Evolutionary conservation across 257 asterid species (phyloP), one percentile per base, ranked within the genome.

Genomic region (Solanum sparsipilum): DNA sequence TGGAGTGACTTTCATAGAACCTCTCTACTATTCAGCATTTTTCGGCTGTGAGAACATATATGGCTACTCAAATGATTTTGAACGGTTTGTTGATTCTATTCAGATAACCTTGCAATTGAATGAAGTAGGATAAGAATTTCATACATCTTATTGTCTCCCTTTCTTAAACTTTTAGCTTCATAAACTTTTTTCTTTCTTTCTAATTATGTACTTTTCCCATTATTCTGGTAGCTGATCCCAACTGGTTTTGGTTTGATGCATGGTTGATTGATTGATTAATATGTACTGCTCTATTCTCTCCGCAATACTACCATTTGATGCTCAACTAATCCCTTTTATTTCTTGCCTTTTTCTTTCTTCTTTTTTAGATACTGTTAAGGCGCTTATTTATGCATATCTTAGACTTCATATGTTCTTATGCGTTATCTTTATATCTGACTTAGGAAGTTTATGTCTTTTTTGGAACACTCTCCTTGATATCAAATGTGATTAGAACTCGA

Each of bases 1-100:
- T 89, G 98, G 92, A 90, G 96, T 96, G 83, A 94, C 97, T 92
- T 94, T 96, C 87, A 92, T 96, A 90, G 91, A 96, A 87, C 98
- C 98, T 85, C 73, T 94, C 83, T 78, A 93, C 90, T 92, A 94
- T 92, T 94, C 98, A 41, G 90, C 96, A 36, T 91, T 94, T 52
- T 96, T 96, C 88, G 92, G 91, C 93, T 93, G 89, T 2, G 94
- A 92, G 71, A 91, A 87, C 88, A 92, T 94, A 72, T 96, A 94
- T 68, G 98, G 98, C 87, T 92, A 74, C 90, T 52, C 94, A 88
- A 91, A 94, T 88, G 98, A 96, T 89, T 94, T 96, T 85, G 98
- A 96, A 90, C 93, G 98, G 98, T 94, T 75, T n/a, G 93, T 90
- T 58, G 79, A 73, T 73, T 44, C 58, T 84, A 9, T 58, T n/a